Base-by-base conservation (phyloP, 305 asterid species). In the Petunia hybrid region DNA sequence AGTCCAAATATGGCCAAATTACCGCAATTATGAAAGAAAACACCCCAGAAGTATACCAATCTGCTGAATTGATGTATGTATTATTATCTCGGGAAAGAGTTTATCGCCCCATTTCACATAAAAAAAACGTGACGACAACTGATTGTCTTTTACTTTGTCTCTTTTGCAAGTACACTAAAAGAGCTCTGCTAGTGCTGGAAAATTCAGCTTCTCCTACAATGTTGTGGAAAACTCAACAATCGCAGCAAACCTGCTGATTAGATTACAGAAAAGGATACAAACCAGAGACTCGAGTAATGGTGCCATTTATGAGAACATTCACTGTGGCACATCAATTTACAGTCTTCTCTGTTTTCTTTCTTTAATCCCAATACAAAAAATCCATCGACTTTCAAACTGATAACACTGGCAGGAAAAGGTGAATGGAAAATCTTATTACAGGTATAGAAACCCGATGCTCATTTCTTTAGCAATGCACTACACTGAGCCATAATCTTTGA, bases 401-500 rank as follows among this genome's bases (percentile, higher is more conserved):
- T 12, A 41, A 80, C 35, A 81, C 81, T 22, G 83, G 46, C 85
- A 31, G 77, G 78, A 82, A 81, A 84, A 84, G 61, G 82, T 40
- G 75, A 83, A 86, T 76, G 62, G 70, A 81, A 53, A 66, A 86
- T 75, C 89, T 92, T 92, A 90, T 91, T 91, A n/a, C 45, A 80
- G 82, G 84, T 60, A 64, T 38, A 10, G 31, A 56, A 57, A 82
- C 63, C 76, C 31, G 76, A 48, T 39, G 75, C 88, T 91, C 87
- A 89, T 87, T 94, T 93, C 89, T 89, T 88, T 84, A 77, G 68
- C 88, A 92, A 78, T 0, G 97, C 91, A 80, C 94, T 93, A 91
- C 98, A 94, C 16, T 96, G 98, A 6, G 99, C 98, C 99, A 96
- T 96, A 83, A 96, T 91, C 94, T 94, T 96, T 13, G 98, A 94